Percentiles rank a stretch among this genome's conserved stretches.
These are phyloP conservation scores for Neurospora sp. DNA, from an alignment of 495 filamentous ascomycete species.

Conservation along the genomic window DNA sequence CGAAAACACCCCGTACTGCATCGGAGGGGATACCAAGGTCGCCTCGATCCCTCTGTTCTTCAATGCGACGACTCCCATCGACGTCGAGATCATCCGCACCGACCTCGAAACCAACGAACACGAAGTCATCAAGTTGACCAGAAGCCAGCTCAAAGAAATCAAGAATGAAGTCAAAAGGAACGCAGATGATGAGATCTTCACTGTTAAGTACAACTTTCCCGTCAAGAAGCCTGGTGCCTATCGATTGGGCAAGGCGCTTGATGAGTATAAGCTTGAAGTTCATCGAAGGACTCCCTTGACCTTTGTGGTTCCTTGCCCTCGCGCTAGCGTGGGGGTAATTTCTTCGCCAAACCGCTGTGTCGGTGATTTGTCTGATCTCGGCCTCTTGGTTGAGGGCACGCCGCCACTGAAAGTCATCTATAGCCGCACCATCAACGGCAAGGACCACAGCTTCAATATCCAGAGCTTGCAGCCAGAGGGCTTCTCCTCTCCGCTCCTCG, in stretches of 20 bases:
- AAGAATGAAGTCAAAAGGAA: conserved; percentile 38
- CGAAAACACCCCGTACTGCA: conserved; percentile 61
- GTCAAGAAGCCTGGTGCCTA: conserved; percentile 81
- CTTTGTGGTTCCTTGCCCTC: conserved; percentile 74
- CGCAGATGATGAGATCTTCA: conserved; percentile 37
- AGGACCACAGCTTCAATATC: conserved; percentile 65
- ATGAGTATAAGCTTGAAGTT: conserved; percentile 89
- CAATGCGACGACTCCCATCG: conserved; percentile 80
- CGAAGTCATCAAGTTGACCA: conserved; percentile 63
- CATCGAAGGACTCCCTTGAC: conserved; percentile 62
- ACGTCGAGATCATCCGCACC: conserved; percentile 73
- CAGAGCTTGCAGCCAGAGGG: conserved; percentile 89
- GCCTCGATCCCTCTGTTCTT: conserved; percentile 74
- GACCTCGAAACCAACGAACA: conserved; percentile 70
- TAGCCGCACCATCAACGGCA: conserved; percentile 67
- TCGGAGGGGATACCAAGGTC: conserved; percentile 49
- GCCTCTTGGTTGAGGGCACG: conserved; percentile 73
- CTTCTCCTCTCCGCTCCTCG: conserved; percentile 62
- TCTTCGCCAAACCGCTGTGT: conserved; percentile 57
- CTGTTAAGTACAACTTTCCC: conserved; percentile 41
- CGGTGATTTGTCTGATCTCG: conserved; percentile 76
- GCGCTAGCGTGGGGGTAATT: conserved; percentile 55
- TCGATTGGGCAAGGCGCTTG: conserved; percentile 69
- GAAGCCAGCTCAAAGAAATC: conserved; percentile 51
- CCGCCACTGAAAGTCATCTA: conserved; percentile 91